Base-by-base conservation (phyloP, 2,329 filamentous ascomycete genomes). In the Orbilia quercus region DNA sequence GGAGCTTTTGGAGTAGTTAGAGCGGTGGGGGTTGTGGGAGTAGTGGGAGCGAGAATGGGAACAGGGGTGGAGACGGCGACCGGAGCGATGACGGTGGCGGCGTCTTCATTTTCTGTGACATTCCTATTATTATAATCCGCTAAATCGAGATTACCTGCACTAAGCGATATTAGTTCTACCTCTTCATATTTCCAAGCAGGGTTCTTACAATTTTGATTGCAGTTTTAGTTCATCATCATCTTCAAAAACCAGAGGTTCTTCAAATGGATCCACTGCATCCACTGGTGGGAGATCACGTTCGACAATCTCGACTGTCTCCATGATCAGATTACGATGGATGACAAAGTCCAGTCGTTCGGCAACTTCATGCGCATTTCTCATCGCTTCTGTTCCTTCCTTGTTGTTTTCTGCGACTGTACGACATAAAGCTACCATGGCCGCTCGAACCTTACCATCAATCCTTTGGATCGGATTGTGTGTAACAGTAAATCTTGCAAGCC, bases 391-490 rank as follows among this genome's bases (percentile, higher is more conserved):
- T 22, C 58, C 53, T 31, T 58, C 53, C 1, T 40, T 40, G 22
- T 54, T 16, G 16, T 25, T 40, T n/a, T 58, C 38, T 7, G 59
- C 59, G 6, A 65, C 22, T 9, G 58, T 25, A 1, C 28, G 14
- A 25, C 51, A 72, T 1, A 72, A 28, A 1, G 4, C n/a, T 2
- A 47, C 45, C 20, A 72, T 38, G 1, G 53, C 28, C 7, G 9
- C 7, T 12, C 22, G 51, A 7, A 36, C 62, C 11, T 51, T 14
- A 1, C 23, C 20, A 0, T 72, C 59, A 36, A 72, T 25, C 7
- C 44, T 59, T 20, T 72, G 60, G 1, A 60, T 54, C 1, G 67
- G 67, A 22, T 45, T 72, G 20, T 64, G 47, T 20, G 14, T 59
- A 5, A 65, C 25, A 14, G 38, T 50, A n/a, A 72, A 55, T 12